A percentile compares a stretch with the other conserved stretches of the same genome.
These are phyloP conservation scores for Hirsutella rhossiliensis DNA, from an alignment of 2,329 filamentous ascomycete species.

Conservation along the genomic window DNA sequence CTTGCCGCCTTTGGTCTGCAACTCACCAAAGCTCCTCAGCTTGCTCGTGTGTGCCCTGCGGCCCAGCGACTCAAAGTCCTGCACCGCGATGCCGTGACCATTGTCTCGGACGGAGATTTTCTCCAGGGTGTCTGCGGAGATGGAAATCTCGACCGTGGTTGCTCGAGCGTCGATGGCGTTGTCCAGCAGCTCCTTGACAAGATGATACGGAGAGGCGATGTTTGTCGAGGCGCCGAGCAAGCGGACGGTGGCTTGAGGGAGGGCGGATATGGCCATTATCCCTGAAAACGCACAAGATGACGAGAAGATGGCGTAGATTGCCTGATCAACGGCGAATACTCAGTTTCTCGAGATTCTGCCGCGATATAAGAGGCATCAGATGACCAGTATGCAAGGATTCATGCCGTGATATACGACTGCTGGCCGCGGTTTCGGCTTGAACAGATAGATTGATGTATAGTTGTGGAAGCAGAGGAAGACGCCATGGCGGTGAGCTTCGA, in stretches of 20 bases:
- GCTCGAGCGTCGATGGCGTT: conserved; percentile 65
- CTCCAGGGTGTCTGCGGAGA: conserved; percentile 55
- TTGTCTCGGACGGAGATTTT: conserved; percentile 61
- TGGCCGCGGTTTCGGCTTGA: too few species aligned
- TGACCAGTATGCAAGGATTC: too few species aligned
- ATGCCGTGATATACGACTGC: too few species aligned
- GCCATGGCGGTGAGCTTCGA: too few species aligned
- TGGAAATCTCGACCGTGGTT: conserved; percentile 49
- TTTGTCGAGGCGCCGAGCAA: conserved; percentile 49
- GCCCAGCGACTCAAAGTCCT: conserved; percentile 52
- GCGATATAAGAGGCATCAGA: too few species aligned
- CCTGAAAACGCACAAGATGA: background rate
- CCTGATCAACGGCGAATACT: too few species aligned
- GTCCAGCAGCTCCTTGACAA: conserved; percentile 68
- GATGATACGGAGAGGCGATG: conserved; percentile 44
- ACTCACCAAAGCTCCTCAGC: conserved; percentile 49
- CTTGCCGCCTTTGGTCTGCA: conserved; percentile 40
- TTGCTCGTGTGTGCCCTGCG: conserved; percentile 64
- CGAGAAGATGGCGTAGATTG: too few species aligned
- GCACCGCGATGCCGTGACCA: conserved; percentile 53
- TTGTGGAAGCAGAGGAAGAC: too few species aligned
- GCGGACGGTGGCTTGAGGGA: conserved; percentile 36
- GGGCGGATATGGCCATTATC: conserved; percentile 35
- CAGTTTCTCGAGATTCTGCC: too few species aligned
- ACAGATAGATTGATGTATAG: too few species aligned